Percentiles rank a stretch among this genome's conserved stretches.
Conservation (phyloP, 2,329 filamentous ascomycete genomes). For the Dendryphion nanum region DNA sequence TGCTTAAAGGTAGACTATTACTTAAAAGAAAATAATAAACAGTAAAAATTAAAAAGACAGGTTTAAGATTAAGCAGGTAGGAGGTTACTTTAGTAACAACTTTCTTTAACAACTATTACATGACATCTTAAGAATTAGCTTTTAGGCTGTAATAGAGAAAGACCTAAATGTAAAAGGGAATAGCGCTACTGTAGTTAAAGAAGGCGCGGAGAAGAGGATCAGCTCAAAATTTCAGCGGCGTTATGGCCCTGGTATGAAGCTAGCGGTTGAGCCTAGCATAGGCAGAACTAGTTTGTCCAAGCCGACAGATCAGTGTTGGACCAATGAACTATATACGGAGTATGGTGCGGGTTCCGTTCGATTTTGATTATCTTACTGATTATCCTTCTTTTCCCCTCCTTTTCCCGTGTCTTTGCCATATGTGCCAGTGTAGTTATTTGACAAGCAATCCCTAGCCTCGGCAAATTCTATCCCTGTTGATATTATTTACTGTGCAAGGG, state of each 20-base stretch:
- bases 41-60: slow-evolving; percentile 10
- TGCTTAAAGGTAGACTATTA: slow-evolving; percentile 6
- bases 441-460: too few relatives aligned
- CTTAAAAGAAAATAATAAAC: slow-evolving; percentile 10
- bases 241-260: not conserved
- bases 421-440: too few relatives aligned
- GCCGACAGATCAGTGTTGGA: too few relatives aligned
- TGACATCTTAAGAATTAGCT: not conserved
- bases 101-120: slow-evolving; percentile 2
- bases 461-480: too few relatives aligned
- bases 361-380: too few relatives aligned
- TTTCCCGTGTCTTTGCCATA: too few relatives aligned
- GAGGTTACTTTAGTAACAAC: slow-evolving; percentile 2
- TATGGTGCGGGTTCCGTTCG: too few relatives aligned
- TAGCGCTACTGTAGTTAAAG: not conserved
- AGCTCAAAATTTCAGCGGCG: not conserved
- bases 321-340: too few relatives aligned
- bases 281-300: too few relatives aligned
- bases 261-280: not conserved
- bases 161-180: not conserved
- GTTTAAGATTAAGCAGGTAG: slow-evolving; percentile 5
- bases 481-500: too few relatives aligned
- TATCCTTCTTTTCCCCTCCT: too few relatives aligned
- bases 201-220: not conserved
- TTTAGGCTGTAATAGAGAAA: not conserved